Base-by-base conservation (phyloP, 768 basidiomycete species). In the Phylloporus scabripes region DNA sequence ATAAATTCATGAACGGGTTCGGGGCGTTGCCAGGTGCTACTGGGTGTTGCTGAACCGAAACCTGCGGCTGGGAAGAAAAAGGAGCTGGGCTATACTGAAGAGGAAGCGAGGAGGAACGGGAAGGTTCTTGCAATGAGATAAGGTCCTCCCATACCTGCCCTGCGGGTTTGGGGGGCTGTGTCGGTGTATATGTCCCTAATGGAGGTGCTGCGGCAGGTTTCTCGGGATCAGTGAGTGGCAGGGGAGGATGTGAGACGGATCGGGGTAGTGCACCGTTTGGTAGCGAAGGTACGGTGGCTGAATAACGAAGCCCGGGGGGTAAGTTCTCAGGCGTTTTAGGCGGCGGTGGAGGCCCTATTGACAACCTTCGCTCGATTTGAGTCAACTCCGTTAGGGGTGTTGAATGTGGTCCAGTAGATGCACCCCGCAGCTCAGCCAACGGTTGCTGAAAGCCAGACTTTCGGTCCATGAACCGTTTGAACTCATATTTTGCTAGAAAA, bases 401-500 rank as follows among this genome's bases (percentile, higher is more conserved):
- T 6, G 68, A 54, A 11, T 48, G 48, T 15, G 54, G 31, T 14
- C 50, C 52, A 34, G 62, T 37, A 7, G 74, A 59, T 15, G 66
- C 58, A 34, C 73, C 70, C 51, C 73, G 67, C 26, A 76, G 70
- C 31, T 77, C 72, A 9, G 48, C 39, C 9, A 71, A 73, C 17
- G 76, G 64, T 51, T 75, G 74, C 21, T 33, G 58, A 7, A 46
- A 9, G 14, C 34, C 71, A 18, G 75, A 69, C 41, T 69, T 70
- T 54, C 70, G 75, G 56, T 77, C 69, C 28, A 84, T 59, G 67
- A 85, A 92, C 20, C 78, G 75, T 63, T 79, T 85, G 64, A 81
- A 85, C 59, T 93, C 81, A 52, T 91, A 91, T 64, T 91, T 91
- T 7, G 79, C 88, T 89, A 55, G n/a, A 49, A 41, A n/a, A 23